Conservation (phyloP, 2,329 filamentous ascomycete genomes). For the Neofusicoccum kwambonambiense region DNA sequence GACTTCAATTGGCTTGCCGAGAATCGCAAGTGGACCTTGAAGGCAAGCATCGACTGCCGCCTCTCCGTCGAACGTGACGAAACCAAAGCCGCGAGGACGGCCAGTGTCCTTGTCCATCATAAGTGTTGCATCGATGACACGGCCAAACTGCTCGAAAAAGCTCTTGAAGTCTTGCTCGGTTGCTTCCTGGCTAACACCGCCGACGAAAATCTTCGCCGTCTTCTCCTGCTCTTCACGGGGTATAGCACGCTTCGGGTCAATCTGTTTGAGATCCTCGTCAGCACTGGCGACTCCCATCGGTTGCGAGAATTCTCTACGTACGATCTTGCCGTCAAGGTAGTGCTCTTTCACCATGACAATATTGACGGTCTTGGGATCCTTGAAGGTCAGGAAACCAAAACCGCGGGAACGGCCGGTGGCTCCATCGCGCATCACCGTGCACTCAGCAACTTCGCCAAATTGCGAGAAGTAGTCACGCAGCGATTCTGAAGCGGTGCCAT, state of each 20-base stretch:
- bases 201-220: conserved; percentile 98
- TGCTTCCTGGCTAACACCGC: conserved; percentile 94
- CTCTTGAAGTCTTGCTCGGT: conserved; percentile 95
- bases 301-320: conserved; percentile 51
- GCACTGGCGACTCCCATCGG: not conserved
- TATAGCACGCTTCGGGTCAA: conserved; percentile 96
- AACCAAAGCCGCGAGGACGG: conserved; percentile 92
- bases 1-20: conserved; percentile 94
- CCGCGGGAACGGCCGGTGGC: conserved; percentile 90
- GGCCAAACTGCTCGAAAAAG: conserved; percentile 95
- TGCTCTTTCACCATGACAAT: conserved; percentile 99
- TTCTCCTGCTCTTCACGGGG: conserved; percentile 97
- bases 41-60: conserved; percentile 91
- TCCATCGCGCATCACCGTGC: conserved; percentile 98
- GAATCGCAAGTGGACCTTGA: conserved; percentile 80
- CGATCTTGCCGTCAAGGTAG: conserved; percentile 96
- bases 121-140: conserved; percentile 92
- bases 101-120: conserved; percentile 99
- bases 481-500: conserved; percentile 65
- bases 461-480: conserved; percentile 96
- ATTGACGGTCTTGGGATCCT: conserved; percentile 95
- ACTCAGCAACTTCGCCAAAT: conserved; percentile 95
- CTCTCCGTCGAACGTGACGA: conserved; percentile 97
- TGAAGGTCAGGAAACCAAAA: conserved; percentile 97
- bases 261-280: conserved; percentile 54